Base-by-base conservation (phyloP, 108 stramenopile species). In the Cyclotella cryptica region DNA sequence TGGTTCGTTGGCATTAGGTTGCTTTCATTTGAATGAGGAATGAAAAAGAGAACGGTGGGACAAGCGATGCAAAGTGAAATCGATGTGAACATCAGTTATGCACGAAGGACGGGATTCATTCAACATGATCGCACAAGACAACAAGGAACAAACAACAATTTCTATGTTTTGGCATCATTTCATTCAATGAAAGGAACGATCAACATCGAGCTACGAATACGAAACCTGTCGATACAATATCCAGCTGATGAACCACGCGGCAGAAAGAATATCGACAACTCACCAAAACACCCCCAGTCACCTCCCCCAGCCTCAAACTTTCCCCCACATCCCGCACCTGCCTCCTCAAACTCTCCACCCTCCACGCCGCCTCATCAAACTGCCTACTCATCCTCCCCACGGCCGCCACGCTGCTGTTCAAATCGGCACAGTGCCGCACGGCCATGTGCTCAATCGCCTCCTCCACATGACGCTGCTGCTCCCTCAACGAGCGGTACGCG, bases 371-470 rank as follows among this genome's bases (percentile, higher is more conserved):
- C 68, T 93, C 90, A 42, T 80, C 77, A 77, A 95, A 95, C 70
- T 92, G 90, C 3, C 94, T 81, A 42, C 88, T 87, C 57, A 95
- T 90, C 49, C 85, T 79, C 7, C 94, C 94, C 35, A 95, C 94
- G 26, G 88, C 88, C 43, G 87, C 86, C 45, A 95, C 94, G 24
- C 86, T 88, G 60, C 85, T 85, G 81, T 95, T 95, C 54, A 95
- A 75, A 79, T 95, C 92, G 28, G 89, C 90, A 71, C 90, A 90
- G 65, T 95, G 92, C 51, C 77, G 77, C 19, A 95, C 77, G 2
- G 90, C 90, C 90, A 93, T 81, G 57, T 93, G 88, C 65, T 95
- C 94, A 72, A 95, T 93, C 59, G 92, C 90, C 69, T 87, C 89
- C 80, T 95, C 94, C 0, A 93, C 92, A 12, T 89, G 58, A 22